Base-by-base conservation (phyloP, 1,284 basidiomycete genomes). In the Ceratobasidium papillatum region DNA sequence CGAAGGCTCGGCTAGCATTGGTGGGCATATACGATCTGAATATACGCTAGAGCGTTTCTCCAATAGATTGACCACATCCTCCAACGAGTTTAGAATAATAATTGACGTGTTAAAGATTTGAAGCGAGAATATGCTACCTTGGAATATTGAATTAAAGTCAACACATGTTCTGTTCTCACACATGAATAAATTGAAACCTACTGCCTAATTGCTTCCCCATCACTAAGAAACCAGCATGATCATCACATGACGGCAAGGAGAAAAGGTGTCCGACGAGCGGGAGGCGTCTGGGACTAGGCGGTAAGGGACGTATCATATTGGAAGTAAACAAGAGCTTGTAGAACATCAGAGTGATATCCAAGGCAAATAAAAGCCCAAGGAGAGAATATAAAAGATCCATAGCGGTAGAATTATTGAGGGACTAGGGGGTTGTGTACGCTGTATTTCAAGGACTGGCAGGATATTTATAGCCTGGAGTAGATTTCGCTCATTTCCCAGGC, bases 21-120 rank as follows among this genome's bases (percentile, higher is more conserved):
- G 74, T 66, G 78, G 52, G 2, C 76, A 49, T 79, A 75, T 52
- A 66, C 85, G 80, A 61, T 80, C 80, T 3, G 83, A 87, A 79
- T 85, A 85, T 5, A 81, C 82, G 0, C 81, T 79, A 0, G 83
- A 83, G 9, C 82, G 79, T 73, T 81, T 83, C 47, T 85, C 84
- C 51, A 86, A 78, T 9, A 86, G 77, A 17, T 85, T 85, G 0
- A 77, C 78, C 0, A 81, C 81, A 0, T 81, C 81, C 52, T 83
- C 79, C 0, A 78, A 49, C 4, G 83, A 82, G 68, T 84, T 83
- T 22, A 86, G 77, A 9, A 86, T 78, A 58, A 86, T 75, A 38
- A 86, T 79, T 0, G 80, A 80, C 3, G 78, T 82, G 0, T 84
- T 84, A 1, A 81, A 78, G 5, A 82, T 77, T 38, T 82, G 77